Conservation (phyloP, 2,329 filamentous ascomycete genomes). For the Plenodomus lindquistii region DNA sequence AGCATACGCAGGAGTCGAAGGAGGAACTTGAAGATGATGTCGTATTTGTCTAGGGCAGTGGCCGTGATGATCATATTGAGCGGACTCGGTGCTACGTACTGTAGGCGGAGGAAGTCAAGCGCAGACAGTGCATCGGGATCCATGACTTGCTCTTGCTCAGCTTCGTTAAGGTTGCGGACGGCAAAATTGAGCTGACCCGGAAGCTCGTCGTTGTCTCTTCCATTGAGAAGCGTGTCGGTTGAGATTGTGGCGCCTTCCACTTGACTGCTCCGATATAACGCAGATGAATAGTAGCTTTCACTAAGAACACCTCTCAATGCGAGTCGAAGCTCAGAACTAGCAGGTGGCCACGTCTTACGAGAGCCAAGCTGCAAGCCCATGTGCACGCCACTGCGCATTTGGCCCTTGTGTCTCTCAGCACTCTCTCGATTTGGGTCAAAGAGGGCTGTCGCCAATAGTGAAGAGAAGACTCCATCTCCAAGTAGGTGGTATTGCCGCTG, state of each 20-base stretch:
- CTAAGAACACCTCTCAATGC: constrained; percentile 83
- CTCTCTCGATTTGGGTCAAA: constrained; percentile 83
- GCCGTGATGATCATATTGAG: constrained; percentile 75
- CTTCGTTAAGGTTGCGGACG: constrained; percentile 71
- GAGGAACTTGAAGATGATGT: constrained; percentile 79
- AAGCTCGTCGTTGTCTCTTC: constrained; percentile 41
- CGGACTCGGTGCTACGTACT: constrained; percentile 76
- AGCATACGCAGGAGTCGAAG: constrained; percentile 78
- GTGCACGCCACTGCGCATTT: constrained; percentile 64
- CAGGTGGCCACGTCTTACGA: constrained; percentile 86
- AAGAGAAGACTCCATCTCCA: constrained; percentile 81
- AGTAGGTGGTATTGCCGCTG: constrained; percentile 83
- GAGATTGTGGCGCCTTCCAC: not conserved
- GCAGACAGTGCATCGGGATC: constrained; percentile 82
- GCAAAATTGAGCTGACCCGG: constrained; percentile 65
- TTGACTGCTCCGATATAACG: constrained; percentile 32
- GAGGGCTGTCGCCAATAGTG: constrained; percentile 76
- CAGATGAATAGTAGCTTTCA: constrained; percentile 66
- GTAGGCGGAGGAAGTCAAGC: constrained; percentile 87
- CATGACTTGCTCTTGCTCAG: constrained; percentile 82
- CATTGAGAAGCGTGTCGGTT: constrained; percentile 9
- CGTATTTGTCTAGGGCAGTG: constrained; percentile 74
- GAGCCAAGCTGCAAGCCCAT: constrained; percentile 85
- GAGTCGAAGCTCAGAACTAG: constrained; percentile 88
- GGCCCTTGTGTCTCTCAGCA: constrained; percentile 72